phyloP scores from a whole-genome alignment of 768 basidiomycete species.

The Gloeostereum incarnatum region DNA sequence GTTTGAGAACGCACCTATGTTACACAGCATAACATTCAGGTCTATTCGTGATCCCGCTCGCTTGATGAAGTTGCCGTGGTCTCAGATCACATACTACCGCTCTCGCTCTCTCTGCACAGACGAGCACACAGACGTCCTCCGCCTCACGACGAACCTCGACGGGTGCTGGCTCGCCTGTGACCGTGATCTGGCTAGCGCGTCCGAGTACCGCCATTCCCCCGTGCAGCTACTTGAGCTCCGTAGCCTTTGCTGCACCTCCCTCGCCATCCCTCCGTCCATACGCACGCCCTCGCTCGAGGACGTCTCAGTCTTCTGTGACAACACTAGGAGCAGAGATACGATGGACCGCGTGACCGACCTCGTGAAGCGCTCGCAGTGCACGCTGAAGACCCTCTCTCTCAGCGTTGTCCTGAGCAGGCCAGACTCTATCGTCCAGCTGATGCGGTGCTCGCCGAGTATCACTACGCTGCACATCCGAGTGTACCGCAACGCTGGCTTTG shows the following conservation, averaged over 20 bases:
- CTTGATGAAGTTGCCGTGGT: slow-evolving; percentile 1
- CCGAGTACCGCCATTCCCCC: background rate
- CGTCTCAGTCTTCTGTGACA: background rate
- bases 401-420: background rate
- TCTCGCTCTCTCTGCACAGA: background rate
- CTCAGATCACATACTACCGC: slow-evolving; percentile 1
- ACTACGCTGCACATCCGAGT: background rate
- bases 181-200: background rate
- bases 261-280: background rate
- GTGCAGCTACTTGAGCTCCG: background rate
- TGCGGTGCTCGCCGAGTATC: background rate
- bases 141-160: slow-evolving; percentile 1
- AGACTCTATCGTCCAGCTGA: background rate
- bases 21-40: background rate
- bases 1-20: slow-evolving; percentile 3
- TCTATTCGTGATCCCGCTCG: background rate
- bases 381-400: too few relatives aligned
- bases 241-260: background rate
- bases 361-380: too few relatives aligned
- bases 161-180: slow-evolving; percentile 1
- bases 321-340: background rate
- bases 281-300: background rate
- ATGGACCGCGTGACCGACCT: background rate
- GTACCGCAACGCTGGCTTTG: background rate
- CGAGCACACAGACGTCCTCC: slow-evolving; percentile 1